Conservation (phyloP, 768 basidiomycete species). For the Mrakia gelida region DNA sequence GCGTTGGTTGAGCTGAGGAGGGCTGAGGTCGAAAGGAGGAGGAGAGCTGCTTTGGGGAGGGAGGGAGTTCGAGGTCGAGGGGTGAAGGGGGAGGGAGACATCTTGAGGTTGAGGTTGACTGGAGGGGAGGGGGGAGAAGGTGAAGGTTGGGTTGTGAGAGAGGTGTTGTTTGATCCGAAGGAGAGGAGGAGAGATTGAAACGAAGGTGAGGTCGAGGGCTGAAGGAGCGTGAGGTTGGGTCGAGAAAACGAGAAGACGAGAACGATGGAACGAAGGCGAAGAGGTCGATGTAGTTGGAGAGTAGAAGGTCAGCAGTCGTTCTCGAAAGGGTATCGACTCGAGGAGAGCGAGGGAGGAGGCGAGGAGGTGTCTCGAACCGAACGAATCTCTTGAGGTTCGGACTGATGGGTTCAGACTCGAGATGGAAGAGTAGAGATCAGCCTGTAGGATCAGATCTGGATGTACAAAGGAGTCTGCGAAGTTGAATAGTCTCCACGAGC, state of each 20-base stretch:
- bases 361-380: neutral
- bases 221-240: conserved; percentile 1
- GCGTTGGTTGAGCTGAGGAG: neutral
- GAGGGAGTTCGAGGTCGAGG: neutral
- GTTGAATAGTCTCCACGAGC: no score
- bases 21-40: conserved; percentile 3
- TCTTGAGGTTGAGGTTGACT: neutral
- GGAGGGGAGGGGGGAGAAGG: neutral
- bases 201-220: neutral
- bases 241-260: neutral
- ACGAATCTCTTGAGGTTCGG: neutral
- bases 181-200: no score
- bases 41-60: neutral
- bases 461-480: no score
- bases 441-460: neutral
- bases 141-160: neutral
- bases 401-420: neutral
- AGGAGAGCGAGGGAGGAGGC: neutral
- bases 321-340: neutral
- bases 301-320: neutral
- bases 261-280: neutral
- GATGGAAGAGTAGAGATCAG: neutral
- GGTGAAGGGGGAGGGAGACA: neutral
- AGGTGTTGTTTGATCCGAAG: neutral
- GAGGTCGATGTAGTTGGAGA: conserved; percentile 2